Evolutionary conservation across 2,329 filamentous ascomycete species (phyloP).

Genomic region (Alternaria arborescens): DNA sequence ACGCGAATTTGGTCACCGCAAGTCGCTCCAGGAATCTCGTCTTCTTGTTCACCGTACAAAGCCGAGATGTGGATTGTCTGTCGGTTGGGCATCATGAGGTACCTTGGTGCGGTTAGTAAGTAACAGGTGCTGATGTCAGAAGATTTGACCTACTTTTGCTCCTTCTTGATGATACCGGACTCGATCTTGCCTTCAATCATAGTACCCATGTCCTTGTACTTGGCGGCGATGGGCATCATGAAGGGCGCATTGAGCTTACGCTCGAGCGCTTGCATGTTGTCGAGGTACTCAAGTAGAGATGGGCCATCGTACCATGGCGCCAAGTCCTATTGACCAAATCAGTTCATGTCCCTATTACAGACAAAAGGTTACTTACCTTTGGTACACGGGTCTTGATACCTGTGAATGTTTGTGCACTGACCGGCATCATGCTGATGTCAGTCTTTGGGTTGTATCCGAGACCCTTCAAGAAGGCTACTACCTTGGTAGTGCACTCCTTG

Average conservation of each 20-base stretch:
- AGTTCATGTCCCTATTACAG: background rate
- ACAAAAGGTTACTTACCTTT: constrained; percentile 49
- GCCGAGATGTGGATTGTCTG: constrained; percentile 82
- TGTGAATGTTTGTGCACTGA: constrained; percentile 85
- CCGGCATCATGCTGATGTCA: constrained; percentile 94
- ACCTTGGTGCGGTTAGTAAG: constrained; percentile 66
- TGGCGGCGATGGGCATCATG: constrained; percentile 98
- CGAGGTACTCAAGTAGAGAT: constrained; percentile 93
- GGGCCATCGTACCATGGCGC: constrained; percentile 88
- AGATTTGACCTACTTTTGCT: constrained; percentile 10
- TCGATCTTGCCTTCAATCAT: constrained; percentile 98
- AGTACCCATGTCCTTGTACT: constrained; percentile 97
- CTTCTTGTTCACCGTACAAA: constrained; percentile 94
- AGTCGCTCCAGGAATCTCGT: constrained; percentile 81
- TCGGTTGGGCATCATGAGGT: constrained; percentile 96
- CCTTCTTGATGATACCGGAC: constrained; percentile 60
- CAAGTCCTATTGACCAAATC: constrained; percentile 55
- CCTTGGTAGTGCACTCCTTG: constrained; percentile 90
- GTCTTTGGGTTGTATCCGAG: constrained; percentile 94
- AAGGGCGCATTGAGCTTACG: constrained; percentile 97
- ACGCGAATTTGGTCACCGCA: constrained; percentile 95
- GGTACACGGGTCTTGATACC: constrained; percentile 88
- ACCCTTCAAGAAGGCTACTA: constrained; percentile 85
- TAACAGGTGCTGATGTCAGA: too few relatives aligned
- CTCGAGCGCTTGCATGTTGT: constrained; percentile 89